phyloP scores from a whole-genome alignment of 2,329 filamentous ascomycete genomes.

The Blastomyces parvus region DNA sequence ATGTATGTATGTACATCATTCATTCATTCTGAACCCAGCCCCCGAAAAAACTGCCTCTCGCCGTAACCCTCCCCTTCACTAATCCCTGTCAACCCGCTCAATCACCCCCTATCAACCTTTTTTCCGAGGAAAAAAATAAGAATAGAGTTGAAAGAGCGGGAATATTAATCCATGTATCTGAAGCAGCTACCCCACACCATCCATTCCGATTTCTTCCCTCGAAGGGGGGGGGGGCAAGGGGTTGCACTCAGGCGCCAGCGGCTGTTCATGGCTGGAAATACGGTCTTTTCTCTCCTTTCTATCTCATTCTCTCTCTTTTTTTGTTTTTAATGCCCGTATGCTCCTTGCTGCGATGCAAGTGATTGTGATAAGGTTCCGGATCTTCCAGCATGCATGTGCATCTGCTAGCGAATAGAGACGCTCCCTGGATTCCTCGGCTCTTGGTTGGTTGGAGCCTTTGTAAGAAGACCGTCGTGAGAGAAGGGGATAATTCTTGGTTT shows the following conservation, averaged over 20 bases:
- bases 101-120: neutral
- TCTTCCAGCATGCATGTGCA: too few species aligned
- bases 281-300: neutral
- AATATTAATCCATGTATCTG: neutral
- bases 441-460: too few species aligned
- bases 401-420: too few species aligned
- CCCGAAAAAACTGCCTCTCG: neutral
- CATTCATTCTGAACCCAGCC: too few species aligned
- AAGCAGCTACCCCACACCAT: neutral
- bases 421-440: too few species aligned
- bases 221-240: neutral
- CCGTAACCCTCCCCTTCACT: neutral
- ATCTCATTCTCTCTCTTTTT: too few species aligned
- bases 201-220: neutral
- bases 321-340: too few species aligned
- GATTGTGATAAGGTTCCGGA: too few species aligned
- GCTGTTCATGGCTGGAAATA: neutral
- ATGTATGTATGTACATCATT: too few species aligned
- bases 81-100: neutral
- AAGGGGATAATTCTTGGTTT: too few species aligned
- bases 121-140: neutral
- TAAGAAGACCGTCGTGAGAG: too few species aligned
- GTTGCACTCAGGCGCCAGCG: neutral
- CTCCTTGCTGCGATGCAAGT: too few species aligned
- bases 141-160: neutral